Conservation (phyloP, 140 eudicot genomes). For the Erigeron philadelphicus region DNA sequence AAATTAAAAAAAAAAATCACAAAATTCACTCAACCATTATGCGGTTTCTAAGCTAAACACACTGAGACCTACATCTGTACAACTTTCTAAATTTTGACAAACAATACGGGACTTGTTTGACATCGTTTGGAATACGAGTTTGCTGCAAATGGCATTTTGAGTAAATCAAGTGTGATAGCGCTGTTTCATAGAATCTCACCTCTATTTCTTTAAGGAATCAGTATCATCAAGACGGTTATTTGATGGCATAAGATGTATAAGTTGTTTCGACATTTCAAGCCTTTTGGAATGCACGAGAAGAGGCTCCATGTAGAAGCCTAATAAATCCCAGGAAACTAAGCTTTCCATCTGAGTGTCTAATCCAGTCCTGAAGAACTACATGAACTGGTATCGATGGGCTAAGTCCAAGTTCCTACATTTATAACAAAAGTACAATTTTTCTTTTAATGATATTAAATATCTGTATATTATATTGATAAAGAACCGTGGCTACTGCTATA, state of each 20-base stretch:
- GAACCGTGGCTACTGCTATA: background rate
- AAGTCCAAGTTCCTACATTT: constrained; percentile 84
- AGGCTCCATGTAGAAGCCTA: constrained; percentile 85
- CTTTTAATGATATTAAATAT: background rate
- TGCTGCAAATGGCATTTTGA: constrained; percentile 25
- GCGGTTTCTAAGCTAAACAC: constrained; percentile 44
- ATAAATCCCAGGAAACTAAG: constrained; percentile 98
- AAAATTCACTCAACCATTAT: constrained; percentile 40
- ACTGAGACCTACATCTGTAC: constrained; percentile 65
- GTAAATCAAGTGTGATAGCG: background rate
- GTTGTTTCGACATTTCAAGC: constrained; percentile 32
- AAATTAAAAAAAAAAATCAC: constrained; percentile 27
- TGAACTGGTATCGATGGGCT: constrained; percentile 97
- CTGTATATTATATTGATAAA: background rate
- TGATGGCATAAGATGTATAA: constrained; percentile 18
- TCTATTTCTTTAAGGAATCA: constrained; percentile 19
- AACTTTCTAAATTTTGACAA: constrained; percentile 37
- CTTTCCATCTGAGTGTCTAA: constrained; percentile 90
- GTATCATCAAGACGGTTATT: constrained; percentile 13
- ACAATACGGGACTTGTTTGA: constrained; percentile 13
- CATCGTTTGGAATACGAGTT: constrained; percentile 18
- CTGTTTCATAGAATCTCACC: constrained; percentile 16
- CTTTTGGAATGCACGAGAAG: constrained; percentile 91
- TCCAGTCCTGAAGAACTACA: constrained; percentile 97
- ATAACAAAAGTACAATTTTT: background rate